Conservation (phyloP, 2,329 filamentous ascomycete genomes). For the Aspergillus tamarii region DNA sequence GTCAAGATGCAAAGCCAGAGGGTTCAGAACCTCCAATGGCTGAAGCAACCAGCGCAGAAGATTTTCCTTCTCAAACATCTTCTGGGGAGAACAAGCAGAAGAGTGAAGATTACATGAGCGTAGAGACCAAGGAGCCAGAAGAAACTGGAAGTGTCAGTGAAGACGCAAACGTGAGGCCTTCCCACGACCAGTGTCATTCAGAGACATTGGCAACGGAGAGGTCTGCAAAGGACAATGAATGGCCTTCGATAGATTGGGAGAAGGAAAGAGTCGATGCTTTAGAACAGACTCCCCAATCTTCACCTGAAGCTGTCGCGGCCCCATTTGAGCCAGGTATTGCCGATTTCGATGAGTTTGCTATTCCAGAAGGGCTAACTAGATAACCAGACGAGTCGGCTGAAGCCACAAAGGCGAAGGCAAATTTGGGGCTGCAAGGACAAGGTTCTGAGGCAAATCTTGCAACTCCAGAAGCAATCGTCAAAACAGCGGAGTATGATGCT, state of each 20-base stretch:
- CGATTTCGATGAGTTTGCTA: slow-evolving; percentile 33
- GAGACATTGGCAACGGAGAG: slow-evolving; percentile 6
- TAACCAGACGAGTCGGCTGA: slow-evolving; percentile 15
- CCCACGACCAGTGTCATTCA: slow-evolving; percentile 12
- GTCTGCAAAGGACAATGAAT: slow-evolving; percentile 34
- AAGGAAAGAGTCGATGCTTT: slow-evolving; percentile 27
- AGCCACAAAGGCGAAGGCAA: slow-evolving; percentile 32
- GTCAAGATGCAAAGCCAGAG: slow-evolving; percentile 8
- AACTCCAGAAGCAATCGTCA: not conserved
- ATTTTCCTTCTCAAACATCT: slow-evolving; percentile 24
- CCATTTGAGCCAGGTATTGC: slow-evolving; percentile 28
- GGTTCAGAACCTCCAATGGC: not conserved
- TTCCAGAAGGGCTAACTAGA: slow-evolving; percentile 27
- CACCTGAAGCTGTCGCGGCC: slow-evolving; percentile 26
- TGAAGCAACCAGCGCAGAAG: slow-evolving; percentile 8
- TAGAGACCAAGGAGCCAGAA: slow-evolving; percentile 8
- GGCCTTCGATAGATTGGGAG: slow-evolving; percentile 44
- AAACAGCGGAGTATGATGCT: not conserved
- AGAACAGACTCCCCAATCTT: slow-evolving; percentile 28
- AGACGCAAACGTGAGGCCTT: slow-evolving; percentile 1
- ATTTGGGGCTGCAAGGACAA: slow-evolving; percentile 20
- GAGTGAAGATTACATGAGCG: slow-evolving; percentile 21
- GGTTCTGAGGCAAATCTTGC: slow-evolving; percentile 5
- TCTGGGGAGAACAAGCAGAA: slow-evolving; percentile 42
- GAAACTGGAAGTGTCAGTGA: slow-evolving; percentile 3